Base-by-base conservation (phyloP, 1,284 basidiomycete genomes). In the Porodaedalea pini region DNA sequence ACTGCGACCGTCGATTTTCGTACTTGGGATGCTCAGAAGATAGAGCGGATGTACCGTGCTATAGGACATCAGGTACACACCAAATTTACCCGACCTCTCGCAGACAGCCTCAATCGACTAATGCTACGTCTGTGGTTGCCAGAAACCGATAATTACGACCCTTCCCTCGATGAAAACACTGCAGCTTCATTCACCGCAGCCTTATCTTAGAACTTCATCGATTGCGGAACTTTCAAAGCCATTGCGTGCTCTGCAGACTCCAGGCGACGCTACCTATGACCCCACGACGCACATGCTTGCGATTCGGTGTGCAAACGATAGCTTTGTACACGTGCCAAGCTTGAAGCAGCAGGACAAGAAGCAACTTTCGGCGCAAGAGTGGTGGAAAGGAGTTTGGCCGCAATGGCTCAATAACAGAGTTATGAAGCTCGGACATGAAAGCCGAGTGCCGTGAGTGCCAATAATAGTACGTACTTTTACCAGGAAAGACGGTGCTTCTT, bases 11-110 rank as follows among this genome's bases (percentile, higher is more conserved):
- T 92, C 32, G 69, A 86, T 62, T 94, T 90, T 68, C 48, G 60
- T 0, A 70, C 67, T 1, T 81, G 83, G 74, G 75, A 80, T 1
- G 86, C 88, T 0, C 65, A 70, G 5, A 69, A 73, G n/a, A 77
- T 93, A 15, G 73, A 78, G 1, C 72, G 81, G 34, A 73, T 82
- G 5, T 78, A 87, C 65, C 77, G 85, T n/a, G 92, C 82, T 0
- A 81, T 94, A 41, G 77, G 78, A 10, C 89, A 93, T 64, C 89
- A 92, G 70, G 86, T 88, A 58, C 44, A 29, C n/a, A 48, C 40
- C 15, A 21, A 29, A 29, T 17, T 53, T 11, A 19, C 8, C 43
- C 25, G 17, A 8, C 13, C 54, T 39, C 37, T 15, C 17, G 25
- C 23, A 10, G 15, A n/a, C 17, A 37, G 29, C 34, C 15, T 39